Conservation (phyloP, 2,329 filamentous ascomycete genomes). For the Didymella pinodella region DNA sequence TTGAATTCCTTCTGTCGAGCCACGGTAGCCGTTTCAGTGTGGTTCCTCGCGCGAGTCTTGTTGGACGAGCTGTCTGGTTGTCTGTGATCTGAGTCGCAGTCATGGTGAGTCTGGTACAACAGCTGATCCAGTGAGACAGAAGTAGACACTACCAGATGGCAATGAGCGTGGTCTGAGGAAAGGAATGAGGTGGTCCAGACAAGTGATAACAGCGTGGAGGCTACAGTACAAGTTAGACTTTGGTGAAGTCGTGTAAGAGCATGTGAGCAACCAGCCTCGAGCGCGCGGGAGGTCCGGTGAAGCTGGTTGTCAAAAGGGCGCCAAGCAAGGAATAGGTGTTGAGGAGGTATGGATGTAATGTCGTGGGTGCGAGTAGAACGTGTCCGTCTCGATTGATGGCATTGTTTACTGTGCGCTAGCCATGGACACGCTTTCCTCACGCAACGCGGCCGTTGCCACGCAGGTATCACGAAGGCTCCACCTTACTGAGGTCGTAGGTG, state of each 20-base stretch:
- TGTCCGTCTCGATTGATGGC: no score
- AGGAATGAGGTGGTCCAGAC: background rate
- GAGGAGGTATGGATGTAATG: constrained; percentile 20
- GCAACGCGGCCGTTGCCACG: no score
- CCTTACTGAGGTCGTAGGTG: no score
- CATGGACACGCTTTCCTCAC: no score
- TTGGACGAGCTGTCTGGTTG: background rate
- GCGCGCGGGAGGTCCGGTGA: constrained; percentile 13
- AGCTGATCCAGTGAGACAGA: background rate
- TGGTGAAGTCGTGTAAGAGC: constrained; percentile 1
- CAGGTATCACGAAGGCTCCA: no score
- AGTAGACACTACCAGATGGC: no score
- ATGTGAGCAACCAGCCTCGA: constrained; percentile 26
- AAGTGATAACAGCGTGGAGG: background rate
- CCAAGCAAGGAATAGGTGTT: constrained; percentile 17
- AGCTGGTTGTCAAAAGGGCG: constrained; percentile 24
- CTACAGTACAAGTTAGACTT: constrained; percentile 1
- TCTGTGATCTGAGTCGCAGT: constrained; percentile 3
- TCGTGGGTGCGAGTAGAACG: background rate
- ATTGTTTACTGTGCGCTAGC: no score
- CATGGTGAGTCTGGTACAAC: background rate
- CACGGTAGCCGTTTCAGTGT: constrained; percentile 40
- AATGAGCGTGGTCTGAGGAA: background rate
- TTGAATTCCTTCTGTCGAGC: constrained; percentile 38
- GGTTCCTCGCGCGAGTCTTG: constrained; percentile 23